Evolutionary conservation across 1,284 basidiomycete genomes (phyloP), one percentile per base, ranked within the genome.

Genomic region (Ceratobasidium sp.): DNA sequence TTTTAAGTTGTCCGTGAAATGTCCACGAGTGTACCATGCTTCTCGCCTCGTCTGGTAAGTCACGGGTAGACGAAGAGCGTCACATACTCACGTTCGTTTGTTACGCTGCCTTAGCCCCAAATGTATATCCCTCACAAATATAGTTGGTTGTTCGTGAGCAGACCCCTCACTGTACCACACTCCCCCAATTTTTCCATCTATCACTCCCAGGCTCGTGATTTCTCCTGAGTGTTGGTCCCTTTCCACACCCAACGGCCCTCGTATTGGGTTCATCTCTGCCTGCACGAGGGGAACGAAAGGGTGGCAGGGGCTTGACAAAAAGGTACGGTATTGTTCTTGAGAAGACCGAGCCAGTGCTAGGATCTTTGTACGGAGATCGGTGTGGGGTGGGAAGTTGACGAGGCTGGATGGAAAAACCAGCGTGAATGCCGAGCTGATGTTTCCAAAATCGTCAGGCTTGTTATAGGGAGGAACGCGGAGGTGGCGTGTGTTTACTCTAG

Each of bases 401-500:
- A 75, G 46, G 39, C 18, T 46, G 44, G 39, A 40, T 18, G 71
- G 71, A 18, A 75, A 56, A 6, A 49, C 26, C 2, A 61, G 58
- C 3, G 58, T 40, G 49, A 75, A 75, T 12, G 15, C 71, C 6
- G 71, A 28, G 46, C 60, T 75, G 28, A 75, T 20, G n/a, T 63
- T 64, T 13, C 71, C 49, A n/a, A 75, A 28, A 3, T 28, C 28
- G 9, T 75, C 71, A 2, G 51, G 71, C 15, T 7, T 53, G 49
- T 75, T 26, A 46, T 75, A 64, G 6, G 71, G 71, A 23, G 71
- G 44, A 13, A 61, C 46, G 20, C 71, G 58, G 26, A 49, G 56
- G 58, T 75, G 71, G 49, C 71, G 71, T 9, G 71, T 75, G 39
- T 60, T 75, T 12, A 75, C 60, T 28, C 71, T 75, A 40, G 26